Percentiles rank a stretch among this genome's conserved stretches.
These are phyloP conservation scores for Boletus sp. DNA, from an alignment of 768 basidiomycete species.

Conservation along the genomic window DNA sequence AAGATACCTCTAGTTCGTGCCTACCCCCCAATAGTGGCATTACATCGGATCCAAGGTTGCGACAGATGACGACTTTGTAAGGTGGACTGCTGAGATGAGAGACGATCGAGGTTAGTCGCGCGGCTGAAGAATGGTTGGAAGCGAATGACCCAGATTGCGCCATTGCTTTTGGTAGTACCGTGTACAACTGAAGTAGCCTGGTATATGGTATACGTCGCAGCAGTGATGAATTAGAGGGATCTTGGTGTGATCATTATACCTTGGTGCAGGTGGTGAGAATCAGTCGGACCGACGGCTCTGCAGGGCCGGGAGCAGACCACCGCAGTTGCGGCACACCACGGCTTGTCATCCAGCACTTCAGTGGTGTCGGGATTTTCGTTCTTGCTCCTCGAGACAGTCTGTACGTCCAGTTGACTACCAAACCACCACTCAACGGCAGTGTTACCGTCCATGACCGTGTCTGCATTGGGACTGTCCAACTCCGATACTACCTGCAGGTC, in stretches of 20 bases:
- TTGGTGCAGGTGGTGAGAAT: too few species aligned
- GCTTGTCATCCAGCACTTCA: too few species aligned
- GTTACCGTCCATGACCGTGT: constrained; percentile 46
- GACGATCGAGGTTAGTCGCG: constrained; percentile 26
- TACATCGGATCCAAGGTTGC: constrained; percentile 59
- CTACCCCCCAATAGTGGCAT: constrained; percentile 54
- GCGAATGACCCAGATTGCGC: constrained; percentile 25
- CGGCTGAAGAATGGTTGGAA: constrained; percentile 3
- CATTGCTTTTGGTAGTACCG: constrained; percentile 14
- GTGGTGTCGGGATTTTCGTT: not conserved
- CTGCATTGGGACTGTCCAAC: constrained; percentile 64
- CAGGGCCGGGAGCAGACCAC: too few species aligned
- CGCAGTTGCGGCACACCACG: too few species aligned
- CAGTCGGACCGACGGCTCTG: not conserved
- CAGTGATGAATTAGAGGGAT: not conserved
- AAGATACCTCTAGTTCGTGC: constrained; percentile 51
- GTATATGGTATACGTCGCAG: not conserved
- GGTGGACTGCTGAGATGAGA: constrained; percentile 24
- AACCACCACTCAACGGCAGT: constrained; percentile 30
- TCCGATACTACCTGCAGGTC: constrained; percentile 75
- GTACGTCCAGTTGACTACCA: not conserved
- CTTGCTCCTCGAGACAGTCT: not conserved
- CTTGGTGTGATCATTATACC: not conserved
- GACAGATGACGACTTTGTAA: constrained; percentile 52
- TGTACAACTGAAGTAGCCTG: not conserved